These are phyloP conservation scores for Heritiera littoralis DNA, from an alignment of 345 rosid genomes.

Conservation along the genomic window DNA sequence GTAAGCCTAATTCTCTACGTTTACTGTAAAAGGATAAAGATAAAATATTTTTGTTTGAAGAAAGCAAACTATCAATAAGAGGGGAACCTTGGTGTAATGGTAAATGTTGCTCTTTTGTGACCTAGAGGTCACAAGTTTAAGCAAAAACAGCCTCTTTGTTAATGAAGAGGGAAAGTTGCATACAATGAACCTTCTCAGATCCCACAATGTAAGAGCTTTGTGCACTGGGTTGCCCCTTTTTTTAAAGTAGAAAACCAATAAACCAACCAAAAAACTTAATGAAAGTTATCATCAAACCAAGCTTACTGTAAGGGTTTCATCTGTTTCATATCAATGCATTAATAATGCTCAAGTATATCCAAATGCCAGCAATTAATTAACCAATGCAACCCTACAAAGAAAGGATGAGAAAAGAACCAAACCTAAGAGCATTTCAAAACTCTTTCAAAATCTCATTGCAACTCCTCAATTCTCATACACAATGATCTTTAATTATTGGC, in stretches of 20 bases:
- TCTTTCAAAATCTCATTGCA: background rate
- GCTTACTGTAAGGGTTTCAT: background rate
- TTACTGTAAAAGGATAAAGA: background rate
- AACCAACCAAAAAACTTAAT: constrained; percentile 8
- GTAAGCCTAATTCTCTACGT: background rate
- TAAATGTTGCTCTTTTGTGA: no score
- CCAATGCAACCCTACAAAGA: background rate
- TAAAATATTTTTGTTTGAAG: background rate
- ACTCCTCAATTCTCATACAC: background rate
- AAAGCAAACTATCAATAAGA: background rate
- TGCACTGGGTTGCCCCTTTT: no score
- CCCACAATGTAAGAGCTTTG: no score
- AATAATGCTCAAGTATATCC: background rate
- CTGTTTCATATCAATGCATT: background rate
- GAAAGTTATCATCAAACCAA: background rate
- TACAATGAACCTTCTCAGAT: no score
- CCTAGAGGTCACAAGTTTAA: no score
- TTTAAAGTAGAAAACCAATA: background rate
- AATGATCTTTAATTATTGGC: background rate
- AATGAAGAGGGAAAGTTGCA: no score
- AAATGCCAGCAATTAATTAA: background rate
- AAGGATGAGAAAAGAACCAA: background rate
- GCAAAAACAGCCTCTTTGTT: no score
- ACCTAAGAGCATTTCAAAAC: background rate
- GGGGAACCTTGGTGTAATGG: no score